Conservation (phyloP, 1,284 basidiomycete species). For the Sanguinoderma infundibulare region DNA sequence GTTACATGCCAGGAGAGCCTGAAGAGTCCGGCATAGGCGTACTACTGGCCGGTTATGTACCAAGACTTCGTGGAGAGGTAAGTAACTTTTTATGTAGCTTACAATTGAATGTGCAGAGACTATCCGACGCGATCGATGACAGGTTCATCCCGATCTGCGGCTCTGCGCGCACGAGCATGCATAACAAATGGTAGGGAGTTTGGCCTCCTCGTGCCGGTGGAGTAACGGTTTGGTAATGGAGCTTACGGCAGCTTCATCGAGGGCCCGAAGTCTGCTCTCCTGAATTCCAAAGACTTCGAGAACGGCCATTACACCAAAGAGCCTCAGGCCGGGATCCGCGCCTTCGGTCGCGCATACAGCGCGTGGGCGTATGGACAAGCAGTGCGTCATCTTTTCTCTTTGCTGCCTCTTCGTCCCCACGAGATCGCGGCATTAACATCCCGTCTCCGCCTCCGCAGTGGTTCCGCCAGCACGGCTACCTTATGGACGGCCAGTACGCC, state of each 20-base stretch:
- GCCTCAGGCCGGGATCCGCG: constrained; percentile 55
- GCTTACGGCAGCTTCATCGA: constrained; percentile 53
- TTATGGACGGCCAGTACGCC: constrained; percentile 48
- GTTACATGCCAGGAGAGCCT: background rate
- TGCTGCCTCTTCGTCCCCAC: background rate
- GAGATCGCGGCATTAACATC: too few relatives aligned
- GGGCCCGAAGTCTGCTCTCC: constrained; percentile 59
- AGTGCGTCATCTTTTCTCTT: constrained; percentile 33
- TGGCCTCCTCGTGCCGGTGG: background rate
- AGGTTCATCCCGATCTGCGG: constrained; percentile 59
- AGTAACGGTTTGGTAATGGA: background rate
- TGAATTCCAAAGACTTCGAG: constrained; percentile 61
- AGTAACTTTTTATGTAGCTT: background rate
- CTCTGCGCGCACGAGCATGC: constrained; percentile 63
- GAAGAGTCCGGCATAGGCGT: too few relatives aligned
- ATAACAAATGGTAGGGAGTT: constrained; percentile 57
- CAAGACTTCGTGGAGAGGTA: constrained; percentile 61
- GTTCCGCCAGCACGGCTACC: constrained; percentile 57
- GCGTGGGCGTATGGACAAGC: constrained; percentile 66
- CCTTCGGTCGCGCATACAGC: constrained; percentile 60
- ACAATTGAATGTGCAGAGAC: background rate
- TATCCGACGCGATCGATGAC: constrained; percentile 9
- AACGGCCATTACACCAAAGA: constrained; percentile 54
- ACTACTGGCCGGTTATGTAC: constrained; percentile 64
- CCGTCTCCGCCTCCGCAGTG: constrained; percentile 41